These are phyloP conservation scores for Cunninghamia lanceolata DNA, from an alignment of 75 land plant species.

Conservation along the genomic window DNA sequence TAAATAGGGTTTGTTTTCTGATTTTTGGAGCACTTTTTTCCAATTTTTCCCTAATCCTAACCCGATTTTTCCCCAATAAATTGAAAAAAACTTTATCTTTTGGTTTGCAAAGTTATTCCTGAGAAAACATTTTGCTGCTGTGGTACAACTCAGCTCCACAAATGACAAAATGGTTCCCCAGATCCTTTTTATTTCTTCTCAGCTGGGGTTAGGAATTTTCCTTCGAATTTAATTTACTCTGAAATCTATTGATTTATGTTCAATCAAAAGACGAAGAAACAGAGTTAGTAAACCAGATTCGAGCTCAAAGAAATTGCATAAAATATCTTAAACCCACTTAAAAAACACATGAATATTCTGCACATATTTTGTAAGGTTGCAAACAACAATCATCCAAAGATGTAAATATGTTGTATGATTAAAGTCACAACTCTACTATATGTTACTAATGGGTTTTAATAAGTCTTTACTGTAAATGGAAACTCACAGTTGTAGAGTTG, in stretches of 20 bases:
- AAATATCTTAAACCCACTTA: neutral
- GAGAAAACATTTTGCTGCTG: no score
- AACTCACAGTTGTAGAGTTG: neutral
- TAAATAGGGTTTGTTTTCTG: no score
- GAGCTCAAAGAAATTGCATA: neutral
- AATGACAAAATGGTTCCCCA: neutral
- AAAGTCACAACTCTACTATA: neutral
- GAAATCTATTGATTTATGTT: neutral
- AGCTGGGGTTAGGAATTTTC: neutral
- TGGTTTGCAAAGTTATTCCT: no score
- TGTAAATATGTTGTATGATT: neutral
- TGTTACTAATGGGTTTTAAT: no score
- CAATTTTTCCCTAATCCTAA: no score
- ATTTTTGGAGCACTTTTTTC: no score
- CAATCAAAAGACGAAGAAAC: neutral
- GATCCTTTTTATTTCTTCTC: neutral
- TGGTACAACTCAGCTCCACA: neutral
- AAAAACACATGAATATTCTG: neutral
- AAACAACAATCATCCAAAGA: neutral
- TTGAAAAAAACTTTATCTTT: no score
- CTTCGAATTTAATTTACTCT: no score
- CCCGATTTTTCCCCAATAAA: no score
- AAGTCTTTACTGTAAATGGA: neutral
- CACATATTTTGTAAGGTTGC: neutral
- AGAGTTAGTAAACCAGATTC: neutral